Percentiles rank a stretch among this genome's conserved stretches.
Conservation (phyloP, 1,284 basidiomycete species). For the Coniferiporia sulphurascens region DNA sequence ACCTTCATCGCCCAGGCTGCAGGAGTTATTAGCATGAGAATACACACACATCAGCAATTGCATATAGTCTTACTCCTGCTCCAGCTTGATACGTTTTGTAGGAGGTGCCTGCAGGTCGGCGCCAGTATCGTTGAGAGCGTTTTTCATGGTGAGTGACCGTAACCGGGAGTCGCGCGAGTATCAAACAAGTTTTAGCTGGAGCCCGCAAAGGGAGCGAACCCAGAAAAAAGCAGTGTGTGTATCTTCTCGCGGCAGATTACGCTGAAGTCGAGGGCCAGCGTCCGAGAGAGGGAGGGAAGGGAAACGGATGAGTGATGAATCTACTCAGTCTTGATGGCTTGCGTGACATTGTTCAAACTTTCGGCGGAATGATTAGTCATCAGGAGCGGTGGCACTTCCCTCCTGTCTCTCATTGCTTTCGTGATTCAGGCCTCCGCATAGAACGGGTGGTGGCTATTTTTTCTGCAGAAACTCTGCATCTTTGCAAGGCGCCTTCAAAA, state of each 20-base stretch:
- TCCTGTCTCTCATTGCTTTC: background rate
- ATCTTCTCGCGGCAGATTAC: background rate
- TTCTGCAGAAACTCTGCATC: too few relatives aligned
- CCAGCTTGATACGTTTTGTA: constrained; percentile 15
- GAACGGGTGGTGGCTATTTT: too few relatives aligned
- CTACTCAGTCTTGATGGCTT: background rate
- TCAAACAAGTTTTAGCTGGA: constrained; percentile 14
- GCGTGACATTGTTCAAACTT: background rate
- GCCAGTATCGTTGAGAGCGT: background rate
- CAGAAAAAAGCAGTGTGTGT: background rate
- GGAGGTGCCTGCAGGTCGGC: constrained; percentile 3
- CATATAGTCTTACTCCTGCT: constrained; percentile 12
- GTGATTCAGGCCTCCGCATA: too few relatives aligned
- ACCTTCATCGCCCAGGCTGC: constrained; percentile 1
- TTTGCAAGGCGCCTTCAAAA: too few relatives aligned
- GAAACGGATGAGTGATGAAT: background rate
- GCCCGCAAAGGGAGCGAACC: background rate
- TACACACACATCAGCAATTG: background rate
- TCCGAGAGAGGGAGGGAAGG: background rate
- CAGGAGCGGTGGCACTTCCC: background rate
- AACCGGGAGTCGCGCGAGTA: constrained; percentile 8
- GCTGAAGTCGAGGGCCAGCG: background rate
- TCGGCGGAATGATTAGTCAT: background rate
- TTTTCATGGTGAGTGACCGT: constrained; percentile 3
- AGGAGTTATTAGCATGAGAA: background rate